Percentiles rank a stretch among this genome's conserved stretches.
Evolutionary conservation across 371 early-diverging fungal species (phyloP).

Genomic region (Mortierella sp.): DNA sequence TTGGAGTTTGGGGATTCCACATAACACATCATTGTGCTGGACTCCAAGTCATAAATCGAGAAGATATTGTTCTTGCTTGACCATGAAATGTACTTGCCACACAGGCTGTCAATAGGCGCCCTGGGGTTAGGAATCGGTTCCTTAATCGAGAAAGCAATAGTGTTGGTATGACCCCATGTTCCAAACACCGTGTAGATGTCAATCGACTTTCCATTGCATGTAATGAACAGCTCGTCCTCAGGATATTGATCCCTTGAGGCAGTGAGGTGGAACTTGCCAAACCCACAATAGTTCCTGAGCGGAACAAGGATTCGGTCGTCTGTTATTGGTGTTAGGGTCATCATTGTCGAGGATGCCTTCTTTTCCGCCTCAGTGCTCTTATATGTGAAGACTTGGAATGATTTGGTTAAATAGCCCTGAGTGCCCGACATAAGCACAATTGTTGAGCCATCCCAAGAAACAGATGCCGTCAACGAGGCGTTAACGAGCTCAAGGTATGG

Average conservation of each 20-base stretch:
- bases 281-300: not conserved
- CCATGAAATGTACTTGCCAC: not conserved
- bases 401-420: not conserved
- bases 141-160: not conserved
- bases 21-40: not conserved
- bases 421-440: not conserved
- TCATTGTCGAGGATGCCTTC: not conserved
- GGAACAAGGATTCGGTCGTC: not conserved
- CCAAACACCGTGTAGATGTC: not conserved
- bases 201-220: conserved; percentile 1
- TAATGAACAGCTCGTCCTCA: conserved; percentile 8
- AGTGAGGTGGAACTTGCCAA: conserved; percentile 7
- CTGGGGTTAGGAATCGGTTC: not conserved
- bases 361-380: not conserved
- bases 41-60: not conserved
- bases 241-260: not conserved
- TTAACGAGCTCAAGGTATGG: too few species aligned
- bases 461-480: not conserved
- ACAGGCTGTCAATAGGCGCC: not conserved
- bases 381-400: not conserved
- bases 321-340: not conserved
- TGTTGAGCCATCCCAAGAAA: not conserved
- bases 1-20: not conserved
- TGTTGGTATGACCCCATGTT: not conserved
- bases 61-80: not conserved